A percentile compares a stretch with the other conserved stretches of the same genome.
Conservation (phyloP, 352 stramenopile species). For the Globisporangium camurandrum region DNA sequence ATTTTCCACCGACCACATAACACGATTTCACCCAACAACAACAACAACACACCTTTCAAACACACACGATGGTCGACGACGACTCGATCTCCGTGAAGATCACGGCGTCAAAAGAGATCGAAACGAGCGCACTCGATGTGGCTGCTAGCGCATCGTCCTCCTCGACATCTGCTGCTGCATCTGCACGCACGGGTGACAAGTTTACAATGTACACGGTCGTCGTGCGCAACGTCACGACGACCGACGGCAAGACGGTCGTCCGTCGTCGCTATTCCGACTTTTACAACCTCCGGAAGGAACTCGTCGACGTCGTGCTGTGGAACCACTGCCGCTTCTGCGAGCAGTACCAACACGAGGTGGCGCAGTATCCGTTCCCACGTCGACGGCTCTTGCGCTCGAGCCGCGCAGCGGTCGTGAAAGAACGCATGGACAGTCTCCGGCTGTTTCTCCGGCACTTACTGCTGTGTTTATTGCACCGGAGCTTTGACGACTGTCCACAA, state of each 20-base stretch:
- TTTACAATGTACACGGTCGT: slow-evolving; percentile 85
- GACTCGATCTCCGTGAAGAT: slow-evolving; percentile 60
- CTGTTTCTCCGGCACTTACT: slow-evolving; percentile 75
- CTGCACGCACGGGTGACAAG: slow-evolving; percentile 55
- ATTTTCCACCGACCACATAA: too few relatives aligned
- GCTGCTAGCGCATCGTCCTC: too few relatives aligned
- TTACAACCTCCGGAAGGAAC: slow-evolving; percentile 76
- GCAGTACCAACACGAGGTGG: slow-evolving; percentile 54
- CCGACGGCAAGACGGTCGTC: slow-evolving; percentile 67
- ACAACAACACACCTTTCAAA: background rate
- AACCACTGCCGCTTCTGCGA: slow-evolving; percentile 65
- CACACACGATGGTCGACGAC: slow-evolving; percentile 40
- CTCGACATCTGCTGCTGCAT: too few relatives aligned
- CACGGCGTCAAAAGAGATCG: slow-evolving; percentile 50
- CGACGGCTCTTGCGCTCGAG: slow-evolving; percentile 70
- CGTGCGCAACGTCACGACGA: slow-evolving; percentile 62
- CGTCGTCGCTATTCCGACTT: slow-evolving; percentile 82
- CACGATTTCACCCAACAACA: too few relatives aligned
- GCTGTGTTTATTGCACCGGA: slow-evolving; percentile 59
- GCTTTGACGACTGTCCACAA: slow-evolving; percentile 62
- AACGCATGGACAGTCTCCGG: slow-evolving; percentile 77
- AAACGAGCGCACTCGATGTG: slow-evolving; percentile 7
- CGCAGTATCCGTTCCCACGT: slow-evolving; percentile 72
- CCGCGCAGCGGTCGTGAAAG: slow-evolving; percentile 59
- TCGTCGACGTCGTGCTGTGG: slow-evolving; percentile 76